phyloP scores from a whole-genome alignment of 169 alveolate genomes.

The Nephromyces sp. region DNA sequence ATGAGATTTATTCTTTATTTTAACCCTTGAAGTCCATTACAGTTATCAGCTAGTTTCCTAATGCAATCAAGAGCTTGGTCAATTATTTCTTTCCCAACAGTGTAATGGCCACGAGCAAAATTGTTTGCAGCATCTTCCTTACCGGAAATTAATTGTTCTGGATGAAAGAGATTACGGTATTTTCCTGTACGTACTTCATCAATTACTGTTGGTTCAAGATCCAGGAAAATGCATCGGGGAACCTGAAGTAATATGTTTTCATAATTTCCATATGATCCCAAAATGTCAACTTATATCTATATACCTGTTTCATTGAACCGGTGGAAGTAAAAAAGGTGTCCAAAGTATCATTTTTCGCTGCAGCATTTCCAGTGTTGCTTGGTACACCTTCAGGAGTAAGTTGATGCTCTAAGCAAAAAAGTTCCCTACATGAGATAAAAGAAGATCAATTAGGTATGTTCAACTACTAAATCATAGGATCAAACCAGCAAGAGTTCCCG shows the following conservation, averaged over 20 bases:
- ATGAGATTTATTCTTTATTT: too few species aligned
- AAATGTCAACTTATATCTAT: background rate
- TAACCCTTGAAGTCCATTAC: conserved; percentile 98
- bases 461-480: background rate
- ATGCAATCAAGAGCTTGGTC: conserved; percentile 91
- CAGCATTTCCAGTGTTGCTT: background rate
- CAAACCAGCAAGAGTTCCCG: background rate
- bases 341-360: background rate
- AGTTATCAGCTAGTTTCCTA: conserved; percentile 95
- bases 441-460: background rate
- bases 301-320: background rate
- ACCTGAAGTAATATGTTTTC: background rate
- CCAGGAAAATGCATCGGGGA: background rate
- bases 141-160: conserved; percentile 70
- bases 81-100: conserved; percentile 92
- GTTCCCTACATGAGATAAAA: background rate
- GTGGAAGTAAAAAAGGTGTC: background rate
- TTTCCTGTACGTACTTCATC: background rate
- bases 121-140: conserved; percentile 99
- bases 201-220: background rate
- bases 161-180: background rate
- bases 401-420: background rate
- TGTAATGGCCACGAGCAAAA: conserved; percentile 97
- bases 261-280: background rate
- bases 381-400: background rate